Conservation (phyloP, 2,329 filamentous ascomycete genomes). For the Metarhizium brunneum region DNA sequence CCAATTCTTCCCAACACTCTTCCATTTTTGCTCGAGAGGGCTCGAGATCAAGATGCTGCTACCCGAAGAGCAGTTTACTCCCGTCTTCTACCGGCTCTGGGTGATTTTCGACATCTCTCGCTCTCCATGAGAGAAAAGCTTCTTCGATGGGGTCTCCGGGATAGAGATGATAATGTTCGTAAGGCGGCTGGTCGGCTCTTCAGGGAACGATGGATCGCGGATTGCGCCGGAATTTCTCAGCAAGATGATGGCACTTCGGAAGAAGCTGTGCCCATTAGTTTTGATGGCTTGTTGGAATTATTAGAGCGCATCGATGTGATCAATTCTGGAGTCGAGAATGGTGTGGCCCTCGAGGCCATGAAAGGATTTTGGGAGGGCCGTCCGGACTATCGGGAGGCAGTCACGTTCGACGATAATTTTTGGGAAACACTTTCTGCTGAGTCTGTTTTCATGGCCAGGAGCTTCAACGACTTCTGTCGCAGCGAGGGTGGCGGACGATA, state of each 20-base stretch:
- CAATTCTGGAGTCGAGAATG: slow-evolving; percentile 81
- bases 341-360: slow-evolving; percentile 91
- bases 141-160: slow-evolving; percentile 85
- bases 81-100: slow-evolving; percentile 74
- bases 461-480: slow-evolving; percentile 89
- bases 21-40: slow-evolving; percentile 80
- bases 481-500: slow-evolving; percentile 64
- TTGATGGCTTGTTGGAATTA: slow-evolving; percentile 81
- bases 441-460: slow-evolving; percentile 80
- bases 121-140: slow-evolving; percentile 93
- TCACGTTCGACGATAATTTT: slow-evolving; percentile 64
- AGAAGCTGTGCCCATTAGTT: slow-evolving; percentile 54
- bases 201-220: slow-evolving; percentile 94
- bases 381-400: slow-evolving; percentile 67
- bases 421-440: slow-evolving; percentile 79
- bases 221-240: slow-evolving; percentile 65
- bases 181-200: slow-evolving; percentile 88
- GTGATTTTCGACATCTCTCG: slow-evolving; percentile 89
- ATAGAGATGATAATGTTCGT: slow-evolving; percentile 87
- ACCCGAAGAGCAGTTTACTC: slow-evolving; percentile 84
- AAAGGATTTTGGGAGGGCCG: slow-evolving; percentile 91
- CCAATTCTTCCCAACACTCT: slow-evolving; percentile 75
- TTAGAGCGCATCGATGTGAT: slow-evolving; percentile 90
- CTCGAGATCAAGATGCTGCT: slow-evolving; percentile 75
- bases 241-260: slow-evolving; percentile 47